A percentile compares a stretch with the other conserved stretches of the same genome.
phyloP scores from a whole-genome alignment of 2,329 filamentous ascomycete genomes.

The Phialophora expanda region DNA sequence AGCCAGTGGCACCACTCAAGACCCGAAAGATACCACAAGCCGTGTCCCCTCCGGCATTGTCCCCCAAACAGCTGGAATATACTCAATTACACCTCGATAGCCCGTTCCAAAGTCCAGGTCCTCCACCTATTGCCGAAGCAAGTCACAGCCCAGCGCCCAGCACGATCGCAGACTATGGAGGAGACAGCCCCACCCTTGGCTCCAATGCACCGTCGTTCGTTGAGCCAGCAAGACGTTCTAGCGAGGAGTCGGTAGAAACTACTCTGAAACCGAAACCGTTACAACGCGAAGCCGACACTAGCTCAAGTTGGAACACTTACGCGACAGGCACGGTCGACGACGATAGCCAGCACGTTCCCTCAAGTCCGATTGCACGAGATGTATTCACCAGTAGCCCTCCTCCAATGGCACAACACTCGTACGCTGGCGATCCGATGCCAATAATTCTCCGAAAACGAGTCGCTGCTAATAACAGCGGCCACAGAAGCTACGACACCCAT shows the following conservation, averaged over 20 bases:
- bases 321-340: slow-evolving; percentile 57
- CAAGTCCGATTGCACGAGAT: slow-evolving; percentile 48
- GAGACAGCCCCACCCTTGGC: slow-evolving; percentile 33
- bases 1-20: slow-evolving; percentile 52
- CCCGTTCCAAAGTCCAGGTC: slow-evolving; percentile 34
- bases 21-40: slow-evolving; percentile 45
- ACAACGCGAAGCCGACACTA: slow-evolving; percentile 31
- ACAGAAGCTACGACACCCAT: slow-evolving; percentile 46
- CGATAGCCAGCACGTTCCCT: slow-evolving; percentile 3
- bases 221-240: slow-evolving; percentile 24
- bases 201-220: slow-evolving; percentile 18
- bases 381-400: slow-evolving; percentile 47
- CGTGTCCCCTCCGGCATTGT: slow-evolving; percentile 31
- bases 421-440: slow-evolving; percentile 41
- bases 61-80: slow-evolving; percentile 17
- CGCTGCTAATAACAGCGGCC: slow-evolving; percentile 29
- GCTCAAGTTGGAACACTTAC: slow-evolving; percentile 68
- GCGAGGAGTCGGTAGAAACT: slow-evolving; percentile 25
- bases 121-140: slow-evolving; percentile 12
- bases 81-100: slow-evolving; percentile 25
- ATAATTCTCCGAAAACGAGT: slow-evolving; percentile 50
- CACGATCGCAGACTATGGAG: slow-evolving; percentile 23
- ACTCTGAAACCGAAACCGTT: slow-evolving; percentile 27
- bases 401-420: slow-evolving; percentile 41
- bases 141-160: slow-evolving; percentile 26